These are phyloP conservation scores for Skeletonema grethae DNA, from an alignment of 108 stramenopile species.

Conservation along the genomic window DNA sequence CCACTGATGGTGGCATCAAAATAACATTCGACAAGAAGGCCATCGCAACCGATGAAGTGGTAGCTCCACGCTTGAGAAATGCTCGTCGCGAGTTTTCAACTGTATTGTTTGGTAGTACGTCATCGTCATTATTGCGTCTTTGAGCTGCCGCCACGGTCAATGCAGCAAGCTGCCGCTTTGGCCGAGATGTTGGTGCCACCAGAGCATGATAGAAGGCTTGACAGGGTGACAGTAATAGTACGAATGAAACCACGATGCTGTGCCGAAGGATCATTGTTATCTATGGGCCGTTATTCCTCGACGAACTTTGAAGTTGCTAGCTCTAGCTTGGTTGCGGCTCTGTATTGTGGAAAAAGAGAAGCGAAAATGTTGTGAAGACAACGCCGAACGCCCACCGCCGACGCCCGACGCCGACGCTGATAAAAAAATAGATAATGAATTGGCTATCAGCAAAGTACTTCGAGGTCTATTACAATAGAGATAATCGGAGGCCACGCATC, in stretches of 20 bases:
- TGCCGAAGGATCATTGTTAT: not conserved
- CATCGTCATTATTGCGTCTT: not conserved
- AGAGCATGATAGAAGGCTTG: not conserved
- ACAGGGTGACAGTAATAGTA: not conserved
- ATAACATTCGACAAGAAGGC: not conserved
- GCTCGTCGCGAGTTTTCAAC: not conserved
- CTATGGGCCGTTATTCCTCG: not conserved
- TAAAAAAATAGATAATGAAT: too few species aligned
- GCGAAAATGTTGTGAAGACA: too few species aligned
- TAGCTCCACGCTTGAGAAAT: not conserved
- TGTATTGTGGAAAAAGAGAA: constrained; percentile 3
- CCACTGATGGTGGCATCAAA: not conserved
- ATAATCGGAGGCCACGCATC: too few species aligned
- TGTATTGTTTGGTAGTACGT: not conserved
- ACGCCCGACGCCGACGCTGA: too few species aligned
- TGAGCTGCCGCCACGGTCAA: not conserved
- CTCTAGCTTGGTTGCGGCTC: not conserved
- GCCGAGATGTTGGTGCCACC: not conserved
- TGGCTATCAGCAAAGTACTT: too few species aligned
- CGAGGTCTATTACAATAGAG: too few species aligned
- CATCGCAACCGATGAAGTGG: not conserved
- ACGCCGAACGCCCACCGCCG: too few species aligned
- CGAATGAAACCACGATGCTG: not conserved
- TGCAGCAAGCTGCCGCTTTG: not conserved
- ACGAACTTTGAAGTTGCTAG: too few species aligned